Evolutionary conservation across 768 basidiomycete species (phyloP), one percentile per base, ranked within the genome.

Genomic region (Suillus occidentalis): DNA sequence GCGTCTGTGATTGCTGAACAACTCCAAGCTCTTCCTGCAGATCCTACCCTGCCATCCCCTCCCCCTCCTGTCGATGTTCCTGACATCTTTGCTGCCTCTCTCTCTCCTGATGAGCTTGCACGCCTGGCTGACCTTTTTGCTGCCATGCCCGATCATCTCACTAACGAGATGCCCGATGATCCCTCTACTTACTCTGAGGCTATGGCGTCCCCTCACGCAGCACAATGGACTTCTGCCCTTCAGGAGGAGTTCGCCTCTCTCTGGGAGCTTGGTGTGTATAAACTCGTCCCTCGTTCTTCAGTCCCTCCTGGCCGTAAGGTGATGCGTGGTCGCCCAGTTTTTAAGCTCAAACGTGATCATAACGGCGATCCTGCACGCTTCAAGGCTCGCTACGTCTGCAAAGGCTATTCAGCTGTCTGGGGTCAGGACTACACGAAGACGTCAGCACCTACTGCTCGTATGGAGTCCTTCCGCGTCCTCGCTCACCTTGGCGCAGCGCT

Each of bases 321-420:
- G 7, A 71, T 79, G 50, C 65, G 66, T 1, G 63, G 66, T n/a
- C 66, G 63, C 47, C 75, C 75, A 69, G 76, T 79, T 13, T 78
- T 72, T 59, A 65, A 65, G 3, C 57, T 65, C 6, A 80, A 79
- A 66, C 40, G 63, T n/a, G 70, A 77, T 60, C 47, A 62, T n/a
- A 37, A 69, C 39, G 78, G 76, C 6, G 1, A n/a, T 4, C 45
- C 45, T 10, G 45, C 9, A 1, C 4, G 9, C 8, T 47, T 47
- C 13, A 47, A 47, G 8, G 45, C n/a, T 0, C 9, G 4, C 1
- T 47, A 47, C 4, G 45, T 47, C 0, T 47, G 45, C 4, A n/a
- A 20, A 4, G 45, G 45, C 0, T 47, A 47, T 8, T 47, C 45
- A 10, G 45, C 45, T 1, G 45, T 47, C 9, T 47, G 45, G 45